phyloP scores from a whole-genome alignment of 768 basidiomycete genomes.

The Candolleomyces aberdarensis region DNA sequence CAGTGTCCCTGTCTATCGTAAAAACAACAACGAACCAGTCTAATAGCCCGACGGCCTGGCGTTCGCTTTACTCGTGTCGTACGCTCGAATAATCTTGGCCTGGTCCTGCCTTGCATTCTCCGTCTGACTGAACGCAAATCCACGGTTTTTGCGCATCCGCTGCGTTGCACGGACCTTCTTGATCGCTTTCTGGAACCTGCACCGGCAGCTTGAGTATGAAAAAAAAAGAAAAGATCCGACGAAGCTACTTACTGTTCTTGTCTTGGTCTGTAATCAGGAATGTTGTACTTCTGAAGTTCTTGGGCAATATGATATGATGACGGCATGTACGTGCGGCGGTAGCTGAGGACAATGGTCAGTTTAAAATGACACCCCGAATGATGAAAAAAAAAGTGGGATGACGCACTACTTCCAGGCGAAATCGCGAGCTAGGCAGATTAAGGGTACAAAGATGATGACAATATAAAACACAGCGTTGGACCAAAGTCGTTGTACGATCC shows the following conservation, averaged over 20 bases:
- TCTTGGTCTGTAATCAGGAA: conserved; percentile 93
- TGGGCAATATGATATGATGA: conserved; percentile 97
- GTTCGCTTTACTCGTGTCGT: conserved; percentile 78
- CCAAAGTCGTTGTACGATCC: conserved; percentile 90
- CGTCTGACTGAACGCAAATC: conserved; percentile 98
- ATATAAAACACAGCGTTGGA: conserved; percentile 88
- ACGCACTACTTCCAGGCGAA: conserved; percentile 97
- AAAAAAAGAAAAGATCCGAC: not conserved
- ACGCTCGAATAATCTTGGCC: conserved; percentile 77
- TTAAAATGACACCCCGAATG: conserved; percentile 8
- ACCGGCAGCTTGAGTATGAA: conserved; percentile 5
- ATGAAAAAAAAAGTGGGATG: not conserved
- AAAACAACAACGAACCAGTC: conserved; percentile 11
- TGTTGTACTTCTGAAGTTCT: conserved; percentile 98
- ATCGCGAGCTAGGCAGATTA: conserved; percentile 83
- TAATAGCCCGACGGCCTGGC: conserved; percentile 76
- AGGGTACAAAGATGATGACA: conserved; percentile 77
- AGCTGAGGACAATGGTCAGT: conserved; percentile 44
- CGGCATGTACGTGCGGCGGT: conserved; percentile 86
- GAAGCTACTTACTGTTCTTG: conserved; percentile 82
- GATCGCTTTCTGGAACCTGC: conserved; percentile 96
- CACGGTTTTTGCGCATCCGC: conserved; percentile 92
- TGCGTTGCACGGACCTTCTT: conserved; percentile 99
- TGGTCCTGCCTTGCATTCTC: conserved; percentile 89
- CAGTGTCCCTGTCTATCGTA: conserved; percentile 27